Evolutionary conservation across 2,329 filamentous ascomycete genomes (phyloP), one percentile per base, ranked within the genome.

Genomic region (Pseudopithomyces chartarum): DNA sequence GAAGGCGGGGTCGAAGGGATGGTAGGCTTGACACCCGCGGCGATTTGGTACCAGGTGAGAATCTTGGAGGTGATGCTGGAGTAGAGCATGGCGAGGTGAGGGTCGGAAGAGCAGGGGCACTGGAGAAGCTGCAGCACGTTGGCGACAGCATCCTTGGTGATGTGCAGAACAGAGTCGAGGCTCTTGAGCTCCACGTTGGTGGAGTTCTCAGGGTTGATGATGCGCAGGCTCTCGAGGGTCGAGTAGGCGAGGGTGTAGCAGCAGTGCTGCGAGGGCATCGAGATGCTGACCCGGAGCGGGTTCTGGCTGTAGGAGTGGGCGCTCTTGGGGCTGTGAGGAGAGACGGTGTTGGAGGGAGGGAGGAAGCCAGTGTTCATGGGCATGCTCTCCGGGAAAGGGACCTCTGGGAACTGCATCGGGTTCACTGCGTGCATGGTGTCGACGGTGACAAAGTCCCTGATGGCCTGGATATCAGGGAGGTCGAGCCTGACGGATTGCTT

Each of bases 11-110:
- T 49, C 8, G 60, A 46, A 2, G 65, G 54, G 1, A 62, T 39
- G 1, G 62, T 53, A 17, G 58, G 57, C 36, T 66, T 62, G 15
- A 69, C 57, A 23, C 68, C 68, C 2, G 63, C 69, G 10, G 68
- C 67, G 13, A 69, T 70, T 19, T 69, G 67, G 36, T 72, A 74
- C 71, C 70, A 74, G 23, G 64, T 65, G 26, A 74, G 23, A 54
- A 73, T 68, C 53, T 72, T 73, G 36, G 64, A 66, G 22, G 67
- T 64, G 52, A 74, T 74, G 60, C 69, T 72, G 4, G 67, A 67
- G 62, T 73, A 74, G 2, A 74, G 65, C 69, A 73, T 73, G 7
- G 69, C 70, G 23, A 73, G 66, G 46, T 74, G 71, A 3, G 71
- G 68, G 44, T 73, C 64, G 13, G 66, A 67, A 1, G 70, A 68